phyloP scores from a whole-genome alignment of 2,329 filamentous ascomycete genomes.

The Thermomyces lanuginosus region DNA sequence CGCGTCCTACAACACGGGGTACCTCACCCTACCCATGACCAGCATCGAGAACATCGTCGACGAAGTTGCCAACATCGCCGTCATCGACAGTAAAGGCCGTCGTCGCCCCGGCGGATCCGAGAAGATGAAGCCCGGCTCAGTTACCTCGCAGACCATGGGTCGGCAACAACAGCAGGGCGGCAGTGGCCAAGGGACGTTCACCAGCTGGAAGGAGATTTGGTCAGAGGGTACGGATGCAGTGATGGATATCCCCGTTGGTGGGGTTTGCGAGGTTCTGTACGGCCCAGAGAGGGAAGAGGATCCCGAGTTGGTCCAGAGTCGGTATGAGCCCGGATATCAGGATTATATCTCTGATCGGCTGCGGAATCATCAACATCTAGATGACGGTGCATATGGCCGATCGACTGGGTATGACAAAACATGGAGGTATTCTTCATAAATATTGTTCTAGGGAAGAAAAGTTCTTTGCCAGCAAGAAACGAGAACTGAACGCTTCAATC shows the following conservation, averaged over 20 bases:
- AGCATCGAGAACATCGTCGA: slow-evolving; percentile 85
- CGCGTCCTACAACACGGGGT: slow-evolving; percentile 76
- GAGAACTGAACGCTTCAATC: too few species aligned
- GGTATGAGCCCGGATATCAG: too few species aligned
- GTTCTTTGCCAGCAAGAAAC: too few species aligned
- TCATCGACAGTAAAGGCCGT: slow-evolving; percentile 55
- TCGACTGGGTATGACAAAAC: too few species aligned
- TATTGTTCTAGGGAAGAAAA: too few species aligned
- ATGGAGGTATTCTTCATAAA: too few species aligned
- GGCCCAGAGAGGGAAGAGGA: slow-evolving; percentile 39
- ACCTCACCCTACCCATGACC: slow-evolving; percentile 63
- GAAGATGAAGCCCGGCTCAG: slow-evolving; percentile 25
- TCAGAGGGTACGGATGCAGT: slow-evolving; percentile 88
- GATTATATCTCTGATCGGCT: too few species aligned
- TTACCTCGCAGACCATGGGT: slow-evolving; percentile 25
- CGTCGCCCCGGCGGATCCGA: slow-evolving; percentile 31
- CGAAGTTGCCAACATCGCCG: slow-evolving; percentile 69
- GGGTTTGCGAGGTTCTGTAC: slow-evolving; percentile 88
- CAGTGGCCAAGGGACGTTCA: slow-evolving; percentile 19
- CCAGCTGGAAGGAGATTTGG: slow-evolving; percentile 73
- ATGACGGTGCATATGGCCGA: too few species aligned
- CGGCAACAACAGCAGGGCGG: slow-evolving; percentile 3
- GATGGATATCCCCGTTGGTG: slow-evolving; percentile 88
- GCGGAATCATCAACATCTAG: too few species aligned
- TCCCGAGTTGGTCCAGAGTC: slow-evolving; percentile 1